Evolutionary conservation across 352 stramenopile species (phyloP).

Genomic region (Hyaloperonospora arabidopsidis): DNA sequence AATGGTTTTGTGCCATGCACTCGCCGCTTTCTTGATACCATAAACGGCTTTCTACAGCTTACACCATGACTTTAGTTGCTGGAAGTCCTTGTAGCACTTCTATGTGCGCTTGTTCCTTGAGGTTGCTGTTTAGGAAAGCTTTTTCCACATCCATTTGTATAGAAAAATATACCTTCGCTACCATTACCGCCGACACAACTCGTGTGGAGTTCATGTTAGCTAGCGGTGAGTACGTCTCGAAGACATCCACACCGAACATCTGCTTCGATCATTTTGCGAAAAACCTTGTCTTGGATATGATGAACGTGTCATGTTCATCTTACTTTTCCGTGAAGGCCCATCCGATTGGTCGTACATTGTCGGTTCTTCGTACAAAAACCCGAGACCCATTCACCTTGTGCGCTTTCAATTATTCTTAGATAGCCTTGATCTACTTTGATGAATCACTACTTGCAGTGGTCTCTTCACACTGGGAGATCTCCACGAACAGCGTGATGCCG

Average conservation of each 20-base stretch:
- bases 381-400: background rate
- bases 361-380: background rate
- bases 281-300: background rate
- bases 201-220: background rate
- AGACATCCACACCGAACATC: background rate
- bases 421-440: background rate
- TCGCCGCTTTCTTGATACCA: background rate
- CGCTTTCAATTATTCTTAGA: background rate
- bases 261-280: background rate
- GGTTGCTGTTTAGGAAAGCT: background rate
- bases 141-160: background rate
- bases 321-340: background rate
- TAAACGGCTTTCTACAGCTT: background rate
- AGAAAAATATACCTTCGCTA: background rate
- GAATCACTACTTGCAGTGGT: background rate
- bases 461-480: no score
- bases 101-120: no score
- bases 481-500: no score
- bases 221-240: background rate
- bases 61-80: background rate
- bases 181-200: no score
- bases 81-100: no score
- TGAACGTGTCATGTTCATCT: background rate
- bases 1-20: background rate
- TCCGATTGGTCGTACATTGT: conserved; percentile 1